Conservation (phyloP, 305 asterid species). For the Solanum hybrid region DNA sequence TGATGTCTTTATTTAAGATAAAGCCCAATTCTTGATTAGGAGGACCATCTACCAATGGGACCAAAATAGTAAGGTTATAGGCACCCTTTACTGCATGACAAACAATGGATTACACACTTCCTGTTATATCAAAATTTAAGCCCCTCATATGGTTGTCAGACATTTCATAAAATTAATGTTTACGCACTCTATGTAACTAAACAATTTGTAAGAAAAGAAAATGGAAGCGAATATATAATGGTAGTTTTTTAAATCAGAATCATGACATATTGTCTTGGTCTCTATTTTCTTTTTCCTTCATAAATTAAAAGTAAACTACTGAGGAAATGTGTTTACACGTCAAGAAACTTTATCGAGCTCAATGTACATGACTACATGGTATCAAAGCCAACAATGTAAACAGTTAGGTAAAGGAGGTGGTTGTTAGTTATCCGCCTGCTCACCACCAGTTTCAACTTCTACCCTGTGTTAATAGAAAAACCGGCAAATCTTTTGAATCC, state of each 20-base stretch:
- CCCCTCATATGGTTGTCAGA: not conserved
- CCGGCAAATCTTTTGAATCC: not conserved
- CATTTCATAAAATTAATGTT: not conserved
- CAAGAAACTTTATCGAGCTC: not conserved
- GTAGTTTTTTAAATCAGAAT: not conserved
- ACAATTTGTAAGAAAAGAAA: not conserved
- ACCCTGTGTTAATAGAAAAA: not conserved
- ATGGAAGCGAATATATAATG: not conserved
- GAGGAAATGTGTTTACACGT: not conserved
- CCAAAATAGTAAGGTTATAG: not conserved
- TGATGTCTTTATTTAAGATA: not conserved
- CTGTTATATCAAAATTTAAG: not conserved
- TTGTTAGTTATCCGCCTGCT: not conserved
- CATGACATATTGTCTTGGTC: not conserved
- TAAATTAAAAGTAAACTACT: not conserved
- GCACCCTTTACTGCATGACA: not conserved
- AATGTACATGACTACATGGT: not conserved
- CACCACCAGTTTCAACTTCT: not conserved
- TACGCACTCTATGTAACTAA: not conserved
- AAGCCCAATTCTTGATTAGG: not conserved
- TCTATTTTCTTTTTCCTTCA: not conserved
- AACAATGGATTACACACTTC: not conserved
- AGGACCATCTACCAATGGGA: not conserved
- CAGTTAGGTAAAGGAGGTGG: not conserved
- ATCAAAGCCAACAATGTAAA: not conserved